Percentiles rank a stretch among this genome's conserved stretches.
These are phyloP conservation scores for Antarctomyces pellizariae DNA, from an alignment of 495 filamentous ascomycete genomes.

Conservation along the genomic window DNA sequence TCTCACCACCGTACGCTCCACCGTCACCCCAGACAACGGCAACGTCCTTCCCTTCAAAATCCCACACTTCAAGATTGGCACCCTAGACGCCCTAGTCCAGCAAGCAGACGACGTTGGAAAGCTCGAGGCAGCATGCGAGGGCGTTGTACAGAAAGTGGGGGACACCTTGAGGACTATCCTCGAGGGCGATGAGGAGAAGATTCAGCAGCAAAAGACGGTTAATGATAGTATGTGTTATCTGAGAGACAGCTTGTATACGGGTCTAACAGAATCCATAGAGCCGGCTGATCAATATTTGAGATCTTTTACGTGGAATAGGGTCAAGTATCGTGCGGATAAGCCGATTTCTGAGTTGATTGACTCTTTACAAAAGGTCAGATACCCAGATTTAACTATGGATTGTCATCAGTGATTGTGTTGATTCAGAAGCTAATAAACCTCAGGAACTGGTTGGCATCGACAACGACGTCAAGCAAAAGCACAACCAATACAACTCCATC, in stretches of 20 bases:
- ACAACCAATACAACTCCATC: constrained; percentile 72
- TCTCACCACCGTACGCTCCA: constrained; percentile 41
- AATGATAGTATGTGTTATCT: constrained; percentile 57
- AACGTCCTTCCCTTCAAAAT: constrained; percentile 57
- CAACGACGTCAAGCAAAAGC: constrained; percentile 83
- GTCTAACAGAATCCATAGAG: constrained; percentile 24
- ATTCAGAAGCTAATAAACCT: constrained; percentile 2
- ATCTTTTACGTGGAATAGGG: constrained; percentile 84
- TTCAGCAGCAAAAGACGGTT: constrained; percentile 72
- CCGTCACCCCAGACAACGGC: constrained; percentile 52
- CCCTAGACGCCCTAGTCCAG: constrained; percentile 84
- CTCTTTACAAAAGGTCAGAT: constrained; percentile 56
- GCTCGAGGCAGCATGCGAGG: constrained; percentile 56
- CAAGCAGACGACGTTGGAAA: constrained; percentile 90
- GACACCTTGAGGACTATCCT: constrained; percentile 64
- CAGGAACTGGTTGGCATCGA: constrained; percentile 74
- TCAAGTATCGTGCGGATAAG: constrained; percentile 85
- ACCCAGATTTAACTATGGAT: too few relatives aligned
- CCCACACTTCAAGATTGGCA: constrained; percentile 92
- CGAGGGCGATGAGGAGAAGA: constrained; percentile 60
- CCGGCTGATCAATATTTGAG: constrained; percentile 83
- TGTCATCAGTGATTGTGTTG: too few relatives aligned
- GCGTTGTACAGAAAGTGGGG: constrained; percentile 65
- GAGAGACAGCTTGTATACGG: neutral
- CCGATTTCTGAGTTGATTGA: constrained; percentile 67